Conservation (phyloP, 345 rosid species). For the Dipteronia sinensis region DNA sequence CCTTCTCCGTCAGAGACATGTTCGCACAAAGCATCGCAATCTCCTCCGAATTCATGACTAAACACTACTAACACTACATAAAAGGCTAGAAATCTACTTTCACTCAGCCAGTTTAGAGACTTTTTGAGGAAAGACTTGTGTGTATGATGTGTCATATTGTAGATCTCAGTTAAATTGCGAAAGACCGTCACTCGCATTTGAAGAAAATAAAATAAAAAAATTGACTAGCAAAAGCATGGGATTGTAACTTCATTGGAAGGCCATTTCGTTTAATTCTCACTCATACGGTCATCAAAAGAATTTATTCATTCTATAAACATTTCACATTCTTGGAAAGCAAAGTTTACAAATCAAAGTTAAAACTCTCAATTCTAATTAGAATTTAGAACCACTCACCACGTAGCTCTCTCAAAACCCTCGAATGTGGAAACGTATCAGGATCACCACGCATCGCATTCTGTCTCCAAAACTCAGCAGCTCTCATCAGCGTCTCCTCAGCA, state of each 20-base stretch:
- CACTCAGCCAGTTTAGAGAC: no score
- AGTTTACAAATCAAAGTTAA: background rate
- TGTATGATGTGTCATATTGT: no score
- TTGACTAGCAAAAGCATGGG: no score
- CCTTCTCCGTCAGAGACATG: no score
- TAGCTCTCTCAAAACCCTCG: constrained; percentile 61
- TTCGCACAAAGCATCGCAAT: no score
- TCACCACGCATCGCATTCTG: constrained; percentile 75
- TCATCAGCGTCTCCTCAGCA: constrained; percentile 68
- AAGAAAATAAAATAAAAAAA: no score
- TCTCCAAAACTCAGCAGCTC: constrained; percentile 58
- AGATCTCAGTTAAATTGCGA: no score
- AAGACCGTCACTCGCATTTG: no score
- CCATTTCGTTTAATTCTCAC: background rate
- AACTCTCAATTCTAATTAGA: constrained; percentile 19
- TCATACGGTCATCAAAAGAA: background rate
- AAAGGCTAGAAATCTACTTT: no score
- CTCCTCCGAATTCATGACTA: no score
- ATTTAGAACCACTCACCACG: constrained; percentile 66
- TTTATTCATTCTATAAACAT: background rate
- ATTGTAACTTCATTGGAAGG: background rate
- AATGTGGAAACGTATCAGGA: constrained; percentile 67
- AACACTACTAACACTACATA: no score
- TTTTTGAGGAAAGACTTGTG: no score
- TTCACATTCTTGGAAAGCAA: background rate